Evolutionary conservation across 257 asterid species (phyloP).

Genomic region (Capsicum chinense): DNA sequence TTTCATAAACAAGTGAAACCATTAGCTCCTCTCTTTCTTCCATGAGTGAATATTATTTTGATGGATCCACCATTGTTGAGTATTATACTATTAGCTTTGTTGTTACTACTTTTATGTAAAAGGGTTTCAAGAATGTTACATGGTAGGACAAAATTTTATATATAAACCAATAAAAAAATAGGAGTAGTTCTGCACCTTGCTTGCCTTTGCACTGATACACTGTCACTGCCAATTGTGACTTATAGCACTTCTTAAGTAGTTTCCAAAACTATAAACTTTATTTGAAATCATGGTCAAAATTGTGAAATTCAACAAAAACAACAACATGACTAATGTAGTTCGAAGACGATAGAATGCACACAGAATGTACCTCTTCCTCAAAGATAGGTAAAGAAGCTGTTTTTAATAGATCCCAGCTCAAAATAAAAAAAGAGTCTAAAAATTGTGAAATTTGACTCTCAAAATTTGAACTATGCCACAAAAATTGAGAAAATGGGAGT

Average conservation of each 20-base stretch:
- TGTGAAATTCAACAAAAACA: no score
- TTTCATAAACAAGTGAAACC: constrained; percentile 27
- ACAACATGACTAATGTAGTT: no score
- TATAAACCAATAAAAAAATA: not conserved
- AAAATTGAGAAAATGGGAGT: not conserved
- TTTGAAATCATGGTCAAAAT: no score
- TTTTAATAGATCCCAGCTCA: no score
- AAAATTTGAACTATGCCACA: not conserved
- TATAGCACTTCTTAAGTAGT: not conserved
- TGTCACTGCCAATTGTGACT: no score
- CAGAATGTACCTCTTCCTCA: no score
- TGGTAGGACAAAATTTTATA: not conserved
- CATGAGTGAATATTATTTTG: not conserved
- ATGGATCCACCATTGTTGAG: constrained; percentile 28
- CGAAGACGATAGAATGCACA: no score
- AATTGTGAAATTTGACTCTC: not conserved
- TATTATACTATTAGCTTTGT: not conserved
- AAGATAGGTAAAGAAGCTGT: no score
- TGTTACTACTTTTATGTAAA: not conserved
- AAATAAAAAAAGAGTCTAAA: no score
- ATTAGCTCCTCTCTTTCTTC: constrained; percentile 34
- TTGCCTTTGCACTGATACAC: not conserved
- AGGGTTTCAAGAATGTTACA: not conserved
- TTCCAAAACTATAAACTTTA: no score
- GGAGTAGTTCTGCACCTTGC: not conserved